Conservation (phyloP, 75 land plant genomes). For the Picea glauca region DNA sequence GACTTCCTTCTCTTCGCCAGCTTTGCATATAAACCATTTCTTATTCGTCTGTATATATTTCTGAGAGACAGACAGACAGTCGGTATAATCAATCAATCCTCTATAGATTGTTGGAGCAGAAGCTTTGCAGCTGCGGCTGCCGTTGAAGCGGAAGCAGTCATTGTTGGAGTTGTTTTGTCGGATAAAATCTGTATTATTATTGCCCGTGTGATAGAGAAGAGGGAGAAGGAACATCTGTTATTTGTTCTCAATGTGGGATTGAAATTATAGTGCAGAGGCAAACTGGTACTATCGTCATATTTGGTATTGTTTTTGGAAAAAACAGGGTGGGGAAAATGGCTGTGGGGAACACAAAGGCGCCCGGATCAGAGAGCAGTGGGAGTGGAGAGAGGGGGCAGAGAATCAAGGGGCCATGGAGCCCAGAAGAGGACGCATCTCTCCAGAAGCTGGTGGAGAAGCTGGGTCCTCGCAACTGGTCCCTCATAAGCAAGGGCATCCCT, state of each 20-base stretch:
- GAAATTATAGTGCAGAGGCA: too few species aligned
- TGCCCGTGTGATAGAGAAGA: too few species aligned
- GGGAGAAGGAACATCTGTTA: too few species aligned
- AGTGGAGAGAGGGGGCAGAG: conserved; percentile 22
- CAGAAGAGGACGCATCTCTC: conserved; percentile 59
- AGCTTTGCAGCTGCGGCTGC: background rate
- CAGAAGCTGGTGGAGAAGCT: conserved; percentile 42
- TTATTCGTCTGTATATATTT: too few species aligned
- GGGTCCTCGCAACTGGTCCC: conserved; percentile 68
- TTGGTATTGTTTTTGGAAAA: background rate
- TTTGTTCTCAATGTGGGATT: too few species aligned
- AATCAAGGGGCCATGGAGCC: conserved; percentile 66
- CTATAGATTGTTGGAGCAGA: too few species aligned
- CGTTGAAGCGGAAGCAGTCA: background rate
- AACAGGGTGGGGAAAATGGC: background rate
- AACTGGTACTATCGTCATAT: too few species aligned
- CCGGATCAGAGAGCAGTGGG: background rate
- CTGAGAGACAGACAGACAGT: too few species aligned
- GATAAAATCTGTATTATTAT: too few species aligned
- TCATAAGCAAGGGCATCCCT: conserved; percentile 63
- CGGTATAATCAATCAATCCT: too few species aligned
- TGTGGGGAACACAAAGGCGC: background rate
- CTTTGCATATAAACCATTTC: too few species aligned
- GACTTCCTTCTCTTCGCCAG: too few species aligned
- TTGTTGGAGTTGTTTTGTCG: background rate